Evolutionary conservation across 2,329 filamentous ascomycete species (phyloP), one percentile per base, ranked within the genome.

Genomic region (Aulographum hederae): DNA sequence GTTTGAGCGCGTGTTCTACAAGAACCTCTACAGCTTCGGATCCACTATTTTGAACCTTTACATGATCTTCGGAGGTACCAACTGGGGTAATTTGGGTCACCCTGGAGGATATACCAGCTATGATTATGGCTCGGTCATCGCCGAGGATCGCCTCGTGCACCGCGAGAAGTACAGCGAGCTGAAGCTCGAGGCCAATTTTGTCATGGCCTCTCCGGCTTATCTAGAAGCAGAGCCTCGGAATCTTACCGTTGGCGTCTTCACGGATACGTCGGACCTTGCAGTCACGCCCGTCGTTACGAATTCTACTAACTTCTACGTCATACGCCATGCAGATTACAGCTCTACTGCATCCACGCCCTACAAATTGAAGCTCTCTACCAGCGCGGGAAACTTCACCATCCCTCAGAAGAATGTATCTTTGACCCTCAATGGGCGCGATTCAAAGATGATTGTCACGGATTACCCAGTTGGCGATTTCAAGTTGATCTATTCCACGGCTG

Each of bases 11-110:
- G 73, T 89, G 0, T 81, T 84, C 45, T 79, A 82, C 51, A 86
- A 85, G 60, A 80, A 82, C 41, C 61, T 72, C 32, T 67, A 73
- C 32, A 69, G 69, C 23, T 67, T 73, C 12, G 73, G 71, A 0
- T 65, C 73, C 3, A 70, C 67, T 0, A 67, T 86, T 5, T 57
- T 82, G 35, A 84, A 73, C 41, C 45, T 81, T 1, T 85, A 84
- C 48, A 85, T 85, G 79, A 70, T 72, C 1, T 79, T 65, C 40
- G 80, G 80, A 11, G 80, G 79, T 4, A 85, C 79, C 0, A 89
- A 86, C 46, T 86, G 79, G 80, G 79, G 79, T 0, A 85, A 82
- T 38, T 51, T 81, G 4, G 76, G 78, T 0, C 69, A 81, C 40
- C 63, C 73, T 6, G 73, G 70, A 26, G 58, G 46, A 5, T 61